These are phyloP conservation scores for Dactylorhiza incarnata DNA, from an alignment of 106 monocot genomes.

Conservation along the genomic window DNA sequence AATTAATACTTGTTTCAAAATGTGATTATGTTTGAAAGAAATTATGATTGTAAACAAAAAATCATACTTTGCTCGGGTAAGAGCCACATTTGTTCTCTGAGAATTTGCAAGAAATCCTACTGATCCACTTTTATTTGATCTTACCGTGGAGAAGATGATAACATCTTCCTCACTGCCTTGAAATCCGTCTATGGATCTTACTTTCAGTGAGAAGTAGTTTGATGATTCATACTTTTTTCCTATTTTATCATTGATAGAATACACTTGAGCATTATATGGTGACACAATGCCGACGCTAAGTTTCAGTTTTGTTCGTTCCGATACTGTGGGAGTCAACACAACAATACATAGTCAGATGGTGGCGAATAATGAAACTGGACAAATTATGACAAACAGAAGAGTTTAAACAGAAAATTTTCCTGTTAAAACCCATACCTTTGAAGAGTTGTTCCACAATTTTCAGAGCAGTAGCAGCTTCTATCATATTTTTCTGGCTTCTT, in stretches of 20 bases:
- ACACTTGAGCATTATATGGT: too few relatives aligned
- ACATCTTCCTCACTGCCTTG: too few relatives aligned
- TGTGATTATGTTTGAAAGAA: too few relatives aligned
- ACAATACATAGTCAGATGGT: not conserved
- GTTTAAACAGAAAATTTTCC: too few relatives aligned
- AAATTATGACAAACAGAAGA: too few relatives aligned
- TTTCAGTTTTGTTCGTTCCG: not conserved
- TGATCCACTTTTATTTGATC: slow-evolving; percentile 31
- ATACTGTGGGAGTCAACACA: slow-evolving; percentile 11
- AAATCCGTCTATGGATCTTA: too few relatives aligned
- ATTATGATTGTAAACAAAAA: too few relatives aligned
- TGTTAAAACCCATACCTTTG: slow-evolving; percentile 10
- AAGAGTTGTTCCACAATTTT: slow-evolving; percentile 15
- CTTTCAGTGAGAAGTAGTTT: too few relatives aligned
- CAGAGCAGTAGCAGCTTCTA: slow-evolving; percentile 41
- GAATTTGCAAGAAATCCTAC: slow-evolving; percentile 49
- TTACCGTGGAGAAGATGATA: slow-evolving; percentile 27
- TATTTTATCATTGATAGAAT: too few relatives aligned
- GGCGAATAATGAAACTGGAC: not conserved
- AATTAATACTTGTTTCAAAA: too few relatives aligned
- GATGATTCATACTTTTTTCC: not conserved
- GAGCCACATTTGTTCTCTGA: slow-evolving; percentile 52
- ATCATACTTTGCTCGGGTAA: slow-evolving; percentile 37
- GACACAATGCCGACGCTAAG: too few relatives aligned
- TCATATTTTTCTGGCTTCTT: slow-evolving; percentile 38